These are phyloP conservation scores for Lepidium didymum DNA, from an alignment of 345 rosid species.

Conservation along the genomic window DNA sequence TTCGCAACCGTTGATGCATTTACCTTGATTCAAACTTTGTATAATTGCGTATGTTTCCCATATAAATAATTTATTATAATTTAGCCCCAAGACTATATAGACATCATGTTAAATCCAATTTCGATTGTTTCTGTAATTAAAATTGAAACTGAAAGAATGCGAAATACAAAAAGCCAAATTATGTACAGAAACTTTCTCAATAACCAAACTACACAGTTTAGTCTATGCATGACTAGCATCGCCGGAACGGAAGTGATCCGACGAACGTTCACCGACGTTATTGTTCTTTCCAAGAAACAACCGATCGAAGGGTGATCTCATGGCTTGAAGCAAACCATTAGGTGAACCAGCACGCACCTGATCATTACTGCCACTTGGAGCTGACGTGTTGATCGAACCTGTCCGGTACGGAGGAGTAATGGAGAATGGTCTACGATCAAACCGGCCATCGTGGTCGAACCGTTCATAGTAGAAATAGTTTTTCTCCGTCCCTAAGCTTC, in stretches of 20 bases:
- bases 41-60: not conserved
- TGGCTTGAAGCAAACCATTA: conserved; percentile 31
- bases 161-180: not conserved
- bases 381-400: conserved; percentile 27
- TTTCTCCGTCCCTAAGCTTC: conserved; percentile 31
- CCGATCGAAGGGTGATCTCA: conserved; percentile 36
- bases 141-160: not conserved
- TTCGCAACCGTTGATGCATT: not conserved
- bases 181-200: conserved; percentile 12
- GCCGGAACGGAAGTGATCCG: conserved; percentile 32
- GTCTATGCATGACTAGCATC: conserved; percentile 21
- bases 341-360: conserved; percentile 28
- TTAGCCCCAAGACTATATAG: not conserved
- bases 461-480: conserved; percentile 37
- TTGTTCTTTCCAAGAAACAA: conserved; percentile 29
- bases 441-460: conserved; percentile 36
- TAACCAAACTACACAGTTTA: not conserved
- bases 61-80: not conserved
- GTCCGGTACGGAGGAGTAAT: conserved; percentile 40
- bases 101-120: not conserved
- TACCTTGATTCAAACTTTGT: not conserved
- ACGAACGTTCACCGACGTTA: conserved; percentile 42
- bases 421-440: conserved; percentile 33
- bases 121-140: not conserved
- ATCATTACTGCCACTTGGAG: conserved; percentile 14